Conservation (phyloP, 306 rosid genomes). For the Acacia confusa region DNA sequence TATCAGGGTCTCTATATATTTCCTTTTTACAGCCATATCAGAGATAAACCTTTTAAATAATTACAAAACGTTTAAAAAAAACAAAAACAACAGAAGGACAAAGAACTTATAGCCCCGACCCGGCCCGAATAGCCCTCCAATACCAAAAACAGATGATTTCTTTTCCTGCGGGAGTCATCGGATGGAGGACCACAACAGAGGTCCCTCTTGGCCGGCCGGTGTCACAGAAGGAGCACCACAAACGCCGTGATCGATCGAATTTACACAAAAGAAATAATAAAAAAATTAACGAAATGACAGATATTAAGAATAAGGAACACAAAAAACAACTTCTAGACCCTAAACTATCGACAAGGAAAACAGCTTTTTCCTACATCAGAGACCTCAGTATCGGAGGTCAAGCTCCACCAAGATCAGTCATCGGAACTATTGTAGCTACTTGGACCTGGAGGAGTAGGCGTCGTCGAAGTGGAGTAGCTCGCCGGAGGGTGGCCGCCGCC, state of each 20-base stretch:
- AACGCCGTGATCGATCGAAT: not conserved
- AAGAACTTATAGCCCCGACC: too few relatives aligned
- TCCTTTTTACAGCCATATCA: not conserved
- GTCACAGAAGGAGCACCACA: not conserved
- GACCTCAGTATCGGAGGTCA: slow-evolving; percentile 4
- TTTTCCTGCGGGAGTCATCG: too few relatives aligned
- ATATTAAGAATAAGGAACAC: not conserved
- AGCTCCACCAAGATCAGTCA: not conserved
- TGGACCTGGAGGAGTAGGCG: slow-evolving; percentile 26
- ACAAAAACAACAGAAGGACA: too few relatives aligned
- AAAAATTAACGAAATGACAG: not conserved
- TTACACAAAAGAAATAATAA: not conserved
- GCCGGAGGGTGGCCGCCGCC: slow-evolving; percentile 9
- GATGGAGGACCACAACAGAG: not conserved
- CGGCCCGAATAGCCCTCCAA: too few relatives aligned
- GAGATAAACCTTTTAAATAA: too few relatives aligned
- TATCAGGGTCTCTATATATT: not conserved
- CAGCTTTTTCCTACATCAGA: not conserved
- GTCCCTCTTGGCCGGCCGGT: not conserved
- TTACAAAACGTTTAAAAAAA: too few relatives aligned
- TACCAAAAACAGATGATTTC: too few relatives aligned
- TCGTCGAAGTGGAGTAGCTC: slow-evolving; percentile 20
- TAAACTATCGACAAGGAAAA: not conserved
- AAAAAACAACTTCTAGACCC: not conserved
- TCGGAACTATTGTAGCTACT: not conserved